phyloP scores from a whole-genome alignment of 345 rosid genomes.

The Angophora floribunda region DNA sequence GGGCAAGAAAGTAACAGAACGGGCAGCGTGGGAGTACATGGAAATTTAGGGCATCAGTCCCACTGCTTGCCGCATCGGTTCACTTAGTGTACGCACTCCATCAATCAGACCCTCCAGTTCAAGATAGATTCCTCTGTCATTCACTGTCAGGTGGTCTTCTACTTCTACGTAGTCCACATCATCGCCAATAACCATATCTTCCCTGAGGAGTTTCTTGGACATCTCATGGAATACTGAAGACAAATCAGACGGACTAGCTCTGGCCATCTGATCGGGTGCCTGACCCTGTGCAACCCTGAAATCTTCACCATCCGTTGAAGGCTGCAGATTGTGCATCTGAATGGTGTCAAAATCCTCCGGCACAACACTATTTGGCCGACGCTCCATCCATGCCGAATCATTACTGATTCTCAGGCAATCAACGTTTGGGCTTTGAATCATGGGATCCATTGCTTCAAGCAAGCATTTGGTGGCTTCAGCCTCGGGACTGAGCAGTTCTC shows the following conservation, averaged over 20 bases:
- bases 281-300: too few species aligned
- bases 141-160: neutral
- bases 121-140: constrained; percentile 15
- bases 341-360: neutral
- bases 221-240: neutral
- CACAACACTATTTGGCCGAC: neutral
- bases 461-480: neutral
- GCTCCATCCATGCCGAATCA: neutral
- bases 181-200: neutral
- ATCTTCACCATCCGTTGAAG: too few species aligned
- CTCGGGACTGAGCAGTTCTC: constrained; percentile 9
- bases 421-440: neutral
- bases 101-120: constrained; percentile 26
- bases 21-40: too few species aligned
- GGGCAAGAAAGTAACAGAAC: too few species aligned
- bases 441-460: neutral
- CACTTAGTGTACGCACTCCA: constrained; percentile 12
- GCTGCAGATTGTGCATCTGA: neutral
- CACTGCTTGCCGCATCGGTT: constrained; percentile 8
- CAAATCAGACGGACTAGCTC: neutral
- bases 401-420: neutral
- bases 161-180: neutral
- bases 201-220: constrained; percentile 10
- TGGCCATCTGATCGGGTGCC: neutral
- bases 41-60: constrained; percentile 1